Percentiles rank a stretch among this genome's conserved stretches.
phyloP scores from a whole-genome alignment of 345 rosid species.

The Acer campestre region DNA sequence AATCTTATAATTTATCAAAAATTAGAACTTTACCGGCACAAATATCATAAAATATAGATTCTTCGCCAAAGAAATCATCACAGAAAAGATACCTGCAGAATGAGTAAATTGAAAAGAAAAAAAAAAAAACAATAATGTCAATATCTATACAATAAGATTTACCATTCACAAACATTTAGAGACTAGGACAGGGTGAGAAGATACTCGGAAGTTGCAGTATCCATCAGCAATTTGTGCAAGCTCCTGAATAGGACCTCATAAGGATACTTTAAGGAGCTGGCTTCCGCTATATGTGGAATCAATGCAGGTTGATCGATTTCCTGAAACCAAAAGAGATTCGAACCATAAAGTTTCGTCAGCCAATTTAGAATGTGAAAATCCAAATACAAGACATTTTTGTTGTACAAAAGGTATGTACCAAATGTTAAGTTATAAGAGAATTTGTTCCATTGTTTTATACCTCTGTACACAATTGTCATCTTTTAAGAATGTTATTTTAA shows the following conservation, averaged over 20 bases:
- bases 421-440: background rate
- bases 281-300: constrained; percentile 99
- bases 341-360: constrained; percentile 12
- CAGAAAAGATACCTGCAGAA: constrained; percentile 85
- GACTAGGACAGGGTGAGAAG: constrained; percentile 29
- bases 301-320: constrained; percentile 97
- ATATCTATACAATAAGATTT: background rate
- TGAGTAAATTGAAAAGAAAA: background rate
- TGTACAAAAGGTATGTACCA: background rate
- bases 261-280: constrained; percentile 89
- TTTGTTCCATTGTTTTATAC: background rate
- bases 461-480: background rate
- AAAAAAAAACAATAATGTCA: constrained; percentile 3
- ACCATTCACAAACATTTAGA: constrained; percentile 10
- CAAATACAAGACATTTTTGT: background rate
- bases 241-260: constrained; percentile 98
- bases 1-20: background rate
- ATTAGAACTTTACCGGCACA: constrained; percentile 62
- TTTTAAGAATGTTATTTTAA: background rate
- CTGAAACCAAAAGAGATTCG: constrained; percentile 44
- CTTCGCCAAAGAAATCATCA: constrained; percentile 97
- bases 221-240: constrained; percentile 94
- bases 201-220: constrained; percentile 99
- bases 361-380: constrained; percentile 10
- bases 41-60: constrained; percentile 81